Evolutionary conservation across 2,329 filamentous ascomycete species (phyloP).

Genomic region (Dothideomycetidae sp.): DNA sequence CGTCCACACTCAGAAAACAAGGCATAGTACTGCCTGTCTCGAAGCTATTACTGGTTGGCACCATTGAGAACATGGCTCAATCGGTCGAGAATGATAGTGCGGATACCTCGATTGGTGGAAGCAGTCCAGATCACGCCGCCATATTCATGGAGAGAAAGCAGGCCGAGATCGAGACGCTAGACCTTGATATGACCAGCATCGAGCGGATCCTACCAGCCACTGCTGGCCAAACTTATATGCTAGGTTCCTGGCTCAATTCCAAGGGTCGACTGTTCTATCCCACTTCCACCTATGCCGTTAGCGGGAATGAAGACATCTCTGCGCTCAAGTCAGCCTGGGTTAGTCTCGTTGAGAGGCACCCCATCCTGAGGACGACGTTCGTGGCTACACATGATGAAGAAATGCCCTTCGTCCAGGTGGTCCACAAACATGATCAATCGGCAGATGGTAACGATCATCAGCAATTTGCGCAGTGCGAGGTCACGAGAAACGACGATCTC

Average conservation of each 20-base stretch:
- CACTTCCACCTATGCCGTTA: conserved; percentile 49
- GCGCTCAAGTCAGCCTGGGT: conserved; percentile 48
- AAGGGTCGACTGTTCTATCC: conserved; percentile 57
- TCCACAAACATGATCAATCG: conserved; percentile 32
- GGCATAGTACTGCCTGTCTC: conserved; percentile 52
- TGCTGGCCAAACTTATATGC: conserved; percentile 67
- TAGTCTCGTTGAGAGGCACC: conserved; percentile 37
- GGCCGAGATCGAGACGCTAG: conserved; percentile 11
- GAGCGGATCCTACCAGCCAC: conserved; percentile 52
- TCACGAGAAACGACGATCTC: conserved; percentile 11
- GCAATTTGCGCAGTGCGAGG: conserved; percentile 14
- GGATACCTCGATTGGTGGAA: conserved; percentile 9
- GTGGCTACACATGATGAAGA: conserved; percentile 34
- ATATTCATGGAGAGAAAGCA: conserved; percentile 4
- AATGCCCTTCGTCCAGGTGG: conserved; percentile 49
- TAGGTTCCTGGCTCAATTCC: conserved; percentile 60
- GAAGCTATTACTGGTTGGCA: conserved; percentile 53
- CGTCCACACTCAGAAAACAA: conserved; percentile 51
- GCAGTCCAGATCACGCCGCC: conserved; percentile 8
- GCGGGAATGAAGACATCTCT: conserved; percentile 24
- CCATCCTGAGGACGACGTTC: conserved; percentile 58
- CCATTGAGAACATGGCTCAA: conserved; percentile 48
- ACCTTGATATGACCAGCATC: conserved; percentile 33
- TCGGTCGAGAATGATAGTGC: conserved; percentile 14
- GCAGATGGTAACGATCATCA: conserved; percentile 17